These are phyloP conservation scores for Daedalea quercina DNA, from an alignment of 768 basidiomycete species.

Conservation along the genomic window DNA sequence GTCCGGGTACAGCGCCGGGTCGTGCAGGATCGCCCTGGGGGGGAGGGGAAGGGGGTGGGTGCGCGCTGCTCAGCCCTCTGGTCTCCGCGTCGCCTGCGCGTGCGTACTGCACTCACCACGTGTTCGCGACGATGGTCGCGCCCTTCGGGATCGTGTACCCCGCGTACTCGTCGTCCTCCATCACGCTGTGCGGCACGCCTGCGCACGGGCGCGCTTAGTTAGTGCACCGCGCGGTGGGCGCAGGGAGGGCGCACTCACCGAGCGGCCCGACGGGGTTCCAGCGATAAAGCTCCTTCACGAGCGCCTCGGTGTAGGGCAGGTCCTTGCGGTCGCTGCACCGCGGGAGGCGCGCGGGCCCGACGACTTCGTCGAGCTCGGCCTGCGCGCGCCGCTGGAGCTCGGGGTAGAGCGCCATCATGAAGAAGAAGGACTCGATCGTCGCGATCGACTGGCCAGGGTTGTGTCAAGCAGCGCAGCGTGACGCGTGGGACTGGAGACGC, in stretches of 20 bases:
- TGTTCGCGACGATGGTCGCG: constrained; percentile 6
- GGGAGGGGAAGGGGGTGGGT: too few species aligned
- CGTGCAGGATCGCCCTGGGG: constrained; percentile 9
- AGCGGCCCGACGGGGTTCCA: constrained; percentile 24
- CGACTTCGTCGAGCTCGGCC: constrained; percentile 24
- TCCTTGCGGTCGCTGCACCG: background rate
- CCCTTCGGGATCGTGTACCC: constrained; percentile 28
- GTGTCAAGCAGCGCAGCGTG: too few species aligned
- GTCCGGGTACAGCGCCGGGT: constrained; percentile 7
- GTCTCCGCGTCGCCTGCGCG: too few species aligned
- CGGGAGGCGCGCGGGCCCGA: background rate
- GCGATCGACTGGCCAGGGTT: background rate
- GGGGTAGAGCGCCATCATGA: constrained; percentile 25
- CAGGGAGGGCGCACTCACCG: too few species aligned
- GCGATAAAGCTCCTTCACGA: constrained; percentile 14
- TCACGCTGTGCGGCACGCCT: constrained; percentile 18
- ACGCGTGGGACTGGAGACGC: background rate
- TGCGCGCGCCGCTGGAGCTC: constrained; percentile 19
- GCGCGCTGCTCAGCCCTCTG: too few species aligned
- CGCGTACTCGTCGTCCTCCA: constrained; percentile 23
- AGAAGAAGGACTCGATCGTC: constrained; percentile 15
- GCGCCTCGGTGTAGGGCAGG: constrained; percentile 13
- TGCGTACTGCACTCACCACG: background rate
- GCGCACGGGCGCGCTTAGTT: too few species aligned
- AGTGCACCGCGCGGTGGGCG: too few species aligned